These are phyloP conservation scores for Tephrocybe sp. DNA, from an alignment of 768 basidiomycete species.

Conservation along the genomic window DNA sequence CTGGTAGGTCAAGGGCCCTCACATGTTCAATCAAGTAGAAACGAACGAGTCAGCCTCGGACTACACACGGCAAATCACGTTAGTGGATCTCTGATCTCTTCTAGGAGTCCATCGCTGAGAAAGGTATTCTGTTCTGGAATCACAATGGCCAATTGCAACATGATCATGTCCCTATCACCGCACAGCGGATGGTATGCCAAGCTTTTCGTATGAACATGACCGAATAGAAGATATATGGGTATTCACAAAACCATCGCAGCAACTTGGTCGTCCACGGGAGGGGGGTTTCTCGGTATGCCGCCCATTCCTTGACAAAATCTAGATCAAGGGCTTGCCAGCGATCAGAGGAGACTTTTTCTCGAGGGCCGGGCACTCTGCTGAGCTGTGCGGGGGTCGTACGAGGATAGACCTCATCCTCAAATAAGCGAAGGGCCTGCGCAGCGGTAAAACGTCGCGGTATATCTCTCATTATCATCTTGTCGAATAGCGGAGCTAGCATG, in stretches of 20 bases:
- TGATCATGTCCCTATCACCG: too few species aligned
- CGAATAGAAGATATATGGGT: not conserved
- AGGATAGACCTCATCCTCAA: constrained; percentile 15
- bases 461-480: constrained; percentile 24
- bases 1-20: too few species aligned
- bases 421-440: constrained; percentile 21
- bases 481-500: constrained; percentile 26
- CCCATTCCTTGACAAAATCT: not conserved
- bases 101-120: too few species aligned
- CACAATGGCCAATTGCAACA: too few species aligned
- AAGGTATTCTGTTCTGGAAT: too few species aligned
- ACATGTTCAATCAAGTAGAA: too few species aligned
- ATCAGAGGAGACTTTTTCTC: too few species aligned
- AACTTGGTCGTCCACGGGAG: not conserved
- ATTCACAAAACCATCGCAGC: not conserved
- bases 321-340: not conserved
- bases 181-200: not conserved
- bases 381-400: not conserved
- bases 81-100: too few species aligned
- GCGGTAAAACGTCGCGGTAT: constrained; percentile 24
- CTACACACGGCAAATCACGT: too few species aligned
- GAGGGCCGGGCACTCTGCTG: not conserved
- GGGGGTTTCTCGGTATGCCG: not conserved
- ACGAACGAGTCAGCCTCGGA: too few species aligned
- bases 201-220: not conserved